A percentile compares a stretch with the other conserved stretches of the same genome.
Conservation (phyloP, 2,329 filamentous ascomycete genomes). For the Chaetomium sp. region DNA sequence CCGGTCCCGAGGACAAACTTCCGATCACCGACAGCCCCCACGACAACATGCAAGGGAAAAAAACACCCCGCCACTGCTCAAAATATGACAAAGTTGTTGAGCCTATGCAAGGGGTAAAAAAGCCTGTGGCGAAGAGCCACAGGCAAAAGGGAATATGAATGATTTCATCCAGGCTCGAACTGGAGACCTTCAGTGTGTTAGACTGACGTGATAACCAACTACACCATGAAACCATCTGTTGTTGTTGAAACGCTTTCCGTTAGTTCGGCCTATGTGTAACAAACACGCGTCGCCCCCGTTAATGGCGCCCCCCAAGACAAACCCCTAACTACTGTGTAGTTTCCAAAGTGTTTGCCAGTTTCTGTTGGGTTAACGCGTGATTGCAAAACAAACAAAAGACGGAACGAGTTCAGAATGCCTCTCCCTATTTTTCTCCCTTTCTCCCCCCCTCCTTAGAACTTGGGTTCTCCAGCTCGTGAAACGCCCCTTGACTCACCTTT, state of each 20-base stretch:
- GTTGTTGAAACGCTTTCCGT: background rate
- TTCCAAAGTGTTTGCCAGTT: no score
- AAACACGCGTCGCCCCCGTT: background rate
- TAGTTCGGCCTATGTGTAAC: background rate
- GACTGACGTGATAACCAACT: conserved; percentile 54
- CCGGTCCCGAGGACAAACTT: background rate
- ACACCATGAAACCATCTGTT: conserved; percentile 35
- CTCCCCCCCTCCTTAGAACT: no score
- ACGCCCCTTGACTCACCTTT: no score
- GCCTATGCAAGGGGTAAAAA: background rate
- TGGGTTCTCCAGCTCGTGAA: no score
- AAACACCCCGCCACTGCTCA: background rate
- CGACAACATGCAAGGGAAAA: background rate
- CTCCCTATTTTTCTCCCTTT: no score
- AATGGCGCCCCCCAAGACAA: background rate
- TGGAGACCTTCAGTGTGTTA: conserved; percentile 46
- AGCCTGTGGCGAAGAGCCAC: no score
- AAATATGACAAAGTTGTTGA: background rate
- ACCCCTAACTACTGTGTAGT: no score
- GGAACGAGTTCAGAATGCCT: no score
- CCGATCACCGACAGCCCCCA: background rate
- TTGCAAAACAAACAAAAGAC: no score
- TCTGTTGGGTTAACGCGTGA: no score
- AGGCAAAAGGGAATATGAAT: background rate
- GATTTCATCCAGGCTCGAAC: conserved; percentile 36